Conservation (phyloP, 2,329 filamentous ascomycete genomes). For the Aspergillus uvarum region DNA sequence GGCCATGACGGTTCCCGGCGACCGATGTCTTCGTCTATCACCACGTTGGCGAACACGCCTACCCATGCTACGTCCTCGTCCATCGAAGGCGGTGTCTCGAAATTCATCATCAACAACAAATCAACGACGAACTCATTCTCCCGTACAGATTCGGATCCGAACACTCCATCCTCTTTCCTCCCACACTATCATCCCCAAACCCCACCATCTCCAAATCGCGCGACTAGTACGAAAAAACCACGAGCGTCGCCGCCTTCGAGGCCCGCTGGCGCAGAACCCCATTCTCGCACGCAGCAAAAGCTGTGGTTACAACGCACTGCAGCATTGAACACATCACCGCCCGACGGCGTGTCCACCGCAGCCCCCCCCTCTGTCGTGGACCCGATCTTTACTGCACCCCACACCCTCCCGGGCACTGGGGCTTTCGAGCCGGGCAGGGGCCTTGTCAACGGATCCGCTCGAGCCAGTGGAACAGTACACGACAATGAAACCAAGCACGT, state of each 20-base stretch:
- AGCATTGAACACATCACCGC: constrained; percentile 45
- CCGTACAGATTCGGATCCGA: constrained; percentile 44
- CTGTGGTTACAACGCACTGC: constrained; percentile 50
- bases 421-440: constrained; percentile 32
- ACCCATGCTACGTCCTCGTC: constrained; percentile 47
- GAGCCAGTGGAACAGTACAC: constrained; percentile 29
- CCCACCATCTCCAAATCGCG: constrained; percentile 42
- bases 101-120: constrained; percentile 43
- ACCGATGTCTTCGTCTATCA: constrained; percentile 32
- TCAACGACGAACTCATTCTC: constrained; percentile 32
- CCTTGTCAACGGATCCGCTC: constrained; percentile 30
- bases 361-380: constrained; percentile 39
- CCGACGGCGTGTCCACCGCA: constrained; percentile 34
- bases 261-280: constrained; percentile 38
- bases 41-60: constrained; percentile 28
- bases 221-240: constrained; percentile 26
- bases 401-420: constrained; percentile 30
- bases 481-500: constrained; percentile 41
- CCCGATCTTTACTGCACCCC: constrained; percentile 30
- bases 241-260: constrained; percentile 35
- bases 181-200: constrained; percentile 49
- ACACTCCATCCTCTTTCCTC: constrained; percentile 49
- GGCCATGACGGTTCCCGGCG: constrained; percentile 33
- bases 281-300: constrained; percentile 50
- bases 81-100: constrained; percentile 49